Evolutionary conservation across 2,329 filamentous ascomycete species (phyloP).

Genomic region (Microthyrium microscopicum): DNA sequence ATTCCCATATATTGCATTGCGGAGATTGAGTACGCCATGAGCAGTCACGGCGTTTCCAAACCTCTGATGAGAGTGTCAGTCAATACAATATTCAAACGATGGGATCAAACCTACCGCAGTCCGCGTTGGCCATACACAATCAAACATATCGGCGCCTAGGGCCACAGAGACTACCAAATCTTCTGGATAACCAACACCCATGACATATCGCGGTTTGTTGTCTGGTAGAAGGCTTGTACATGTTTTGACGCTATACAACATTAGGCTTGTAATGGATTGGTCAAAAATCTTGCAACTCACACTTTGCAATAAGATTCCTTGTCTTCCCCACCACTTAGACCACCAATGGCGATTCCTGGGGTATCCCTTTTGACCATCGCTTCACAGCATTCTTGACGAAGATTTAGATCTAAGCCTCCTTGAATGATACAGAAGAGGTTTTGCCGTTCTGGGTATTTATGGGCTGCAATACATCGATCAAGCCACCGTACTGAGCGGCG

Average conservation of each 20-base stretch:
- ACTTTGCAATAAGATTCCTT: slow-evolving; percentile 87
- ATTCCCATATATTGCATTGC: slow-evolving; percentile 54
- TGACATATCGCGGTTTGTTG: slow-evolving; percentile 92
- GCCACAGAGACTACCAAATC: slow-evolving; percentile 88
- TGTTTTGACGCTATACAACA: slow-evolving; percentile 52
- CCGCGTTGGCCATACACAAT: slow-evolving; percentile 95
- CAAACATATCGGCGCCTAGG: slow-evolving; percentile 96
- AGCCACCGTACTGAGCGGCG: slow-evolving; percentile 87
- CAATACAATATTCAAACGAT: background rate
- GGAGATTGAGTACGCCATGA: slow-evolving; percentile 66
- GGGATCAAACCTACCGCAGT: slow-evolving; percentile 46
- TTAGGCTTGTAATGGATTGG: slow-evolving; percentile 5
- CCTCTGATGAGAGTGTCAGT: slow-evolving; percentile 28
- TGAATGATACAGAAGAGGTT: slow-evolving; percentile 99
- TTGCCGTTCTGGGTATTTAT: slow-evolving; percentile 65
- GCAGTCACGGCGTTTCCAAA: slow-evolving; percentile 90
- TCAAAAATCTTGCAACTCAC: too few species aligned
- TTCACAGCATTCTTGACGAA: slow-evolving; percentile 66
- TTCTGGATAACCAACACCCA: slow-evolving; percentile 96
- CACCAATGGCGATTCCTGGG: slow-evolving; percentile 91
- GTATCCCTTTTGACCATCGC: slow-evolving; percentile 86
- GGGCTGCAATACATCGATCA: slow-evolving; percentile 82
- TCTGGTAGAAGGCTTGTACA: slow-evolving; percentile 77
- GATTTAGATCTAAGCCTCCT: slow-evolving; percentile 74
- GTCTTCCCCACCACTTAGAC: slow-evolving; percentile 84